Percentiles rank a stretch among this genome's conserved stretches.
These are phyloP conservation scores for Thymus quinquecostatus DNA, from an alignment of 257 asterid genomes.

Conservation along the genomic window DNA sequence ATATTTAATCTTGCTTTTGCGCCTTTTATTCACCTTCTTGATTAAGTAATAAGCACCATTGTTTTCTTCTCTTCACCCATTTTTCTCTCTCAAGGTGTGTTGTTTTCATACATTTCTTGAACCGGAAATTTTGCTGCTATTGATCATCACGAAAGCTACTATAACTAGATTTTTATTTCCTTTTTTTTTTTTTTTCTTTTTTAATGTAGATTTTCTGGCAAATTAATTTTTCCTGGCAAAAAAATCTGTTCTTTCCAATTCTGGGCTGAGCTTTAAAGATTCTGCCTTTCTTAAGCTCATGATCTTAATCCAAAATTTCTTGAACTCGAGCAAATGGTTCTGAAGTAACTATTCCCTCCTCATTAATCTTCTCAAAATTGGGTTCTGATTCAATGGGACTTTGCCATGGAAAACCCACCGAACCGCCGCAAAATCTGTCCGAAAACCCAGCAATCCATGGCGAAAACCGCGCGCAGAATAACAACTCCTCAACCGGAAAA, in stretches of 20 bases:
- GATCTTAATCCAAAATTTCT: not conserved
- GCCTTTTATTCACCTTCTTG: too few species aligned
- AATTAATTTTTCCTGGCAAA: constrained; percentile 11
- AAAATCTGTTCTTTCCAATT: constrained; percentile 37
- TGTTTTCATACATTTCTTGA: too few species aligned
- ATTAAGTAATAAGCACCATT: too few species aligned
- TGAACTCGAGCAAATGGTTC: constrained; percentile 5
- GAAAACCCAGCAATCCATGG: too few species aligned
- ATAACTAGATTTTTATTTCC: constrained; percentile 25
- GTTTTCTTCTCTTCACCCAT: too few species aligned
- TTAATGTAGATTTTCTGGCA: constrained; percentile 25
- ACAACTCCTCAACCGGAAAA: too few species aligned
- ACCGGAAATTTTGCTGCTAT: too few species aligned
- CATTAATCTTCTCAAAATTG: not conserved
- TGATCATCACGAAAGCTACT: not conserved
- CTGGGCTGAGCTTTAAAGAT: constrained; percentile 44
- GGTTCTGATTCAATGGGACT: constrained; percentile 64
- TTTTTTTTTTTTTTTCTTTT: not conserved
- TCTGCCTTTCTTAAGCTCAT: constrained; percentile 29
- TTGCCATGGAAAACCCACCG: constrained; percentile 87
- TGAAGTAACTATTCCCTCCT: not conserved
- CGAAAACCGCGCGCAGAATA: too few species aligned
- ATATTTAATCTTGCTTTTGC: too few species aligned
- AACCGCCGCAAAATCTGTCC: constrained; percentile 48
- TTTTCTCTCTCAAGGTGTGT: too few species aligned